These are phyloP conservation scores for Sclerotinia glacialis DNA, from an alignment of 2,329 filamentous ascomycete genomes.

Conservation along the genomic window DNA sequence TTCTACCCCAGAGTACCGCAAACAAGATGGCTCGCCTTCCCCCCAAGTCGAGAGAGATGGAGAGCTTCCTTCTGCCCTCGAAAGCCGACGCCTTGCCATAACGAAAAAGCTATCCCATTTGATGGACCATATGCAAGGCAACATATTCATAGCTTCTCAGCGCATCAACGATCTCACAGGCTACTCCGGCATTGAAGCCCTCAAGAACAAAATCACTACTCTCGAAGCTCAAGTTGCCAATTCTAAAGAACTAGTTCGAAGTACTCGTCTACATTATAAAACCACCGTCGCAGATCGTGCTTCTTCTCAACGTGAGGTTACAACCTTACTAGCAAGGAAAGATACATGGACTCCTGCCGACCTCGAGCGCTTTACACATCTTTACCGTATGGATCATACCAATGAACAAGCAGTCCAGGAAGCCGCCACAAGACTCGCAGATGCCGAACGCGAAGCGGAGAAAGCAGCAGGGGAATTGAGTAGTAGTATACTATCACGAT, in stretches of 20 bases:
- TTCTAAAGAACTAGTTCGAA: slow-evolving; percentile 64
- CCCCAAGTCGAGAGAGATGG: slow-evolving; percentile 21
- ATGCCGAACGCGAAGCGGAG: slow-evolving; percentile 77
- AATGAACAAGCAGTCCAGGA: slow-evolving; percentile 81
- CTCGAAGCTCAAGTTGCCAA: slow-evolving; percentile 59
- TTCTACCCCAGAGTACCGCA: background rate
- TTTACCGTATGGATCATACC: slow-evolving; percentile 89
- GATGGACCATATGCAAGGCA: slow-evolving; percentile 87
- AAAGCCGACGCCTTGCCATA: slow-evolving; percentile 45
- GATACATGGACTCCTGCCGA: slow-evolving; percentile 85
- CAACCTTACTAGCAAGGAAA: slow-evolving; percentile 88
- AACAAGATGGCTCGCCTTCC: slow-evolving; percentile 17
- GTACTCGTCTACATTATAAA: slow-evolving; percentile 73
- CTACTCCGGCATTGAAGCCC: slow-evolving; percentile 83
- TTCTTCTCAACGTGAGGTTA: slow-evolving; percentile 92
- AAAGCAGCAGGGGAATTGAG: slow-evolving; percentile 72
- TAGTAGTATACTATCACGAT: slow-evolving; percentile 80
- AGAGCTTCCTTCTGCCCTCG: slow-evolving; percentile 48
- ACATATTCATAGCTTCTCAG: slow-evolving; percentile 80
- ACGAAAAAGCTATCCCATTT: slow-evolving; percentile 59
- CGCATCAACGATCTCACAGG: slow-evolving; percentile 92
- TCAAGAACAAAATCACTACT: slow-evolving; percentile 73
- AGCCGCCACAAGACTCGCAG: slow-evolving; percentile 68
- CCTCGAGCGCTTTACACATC: slow-evolving; percentile 87
- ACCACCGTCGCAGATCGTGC: slow-evolving; percentile 79